Evolutionary conservation across 345 rosid genomes (phyloP).

Genomic region (Stellera chamaejasme): DNA sequence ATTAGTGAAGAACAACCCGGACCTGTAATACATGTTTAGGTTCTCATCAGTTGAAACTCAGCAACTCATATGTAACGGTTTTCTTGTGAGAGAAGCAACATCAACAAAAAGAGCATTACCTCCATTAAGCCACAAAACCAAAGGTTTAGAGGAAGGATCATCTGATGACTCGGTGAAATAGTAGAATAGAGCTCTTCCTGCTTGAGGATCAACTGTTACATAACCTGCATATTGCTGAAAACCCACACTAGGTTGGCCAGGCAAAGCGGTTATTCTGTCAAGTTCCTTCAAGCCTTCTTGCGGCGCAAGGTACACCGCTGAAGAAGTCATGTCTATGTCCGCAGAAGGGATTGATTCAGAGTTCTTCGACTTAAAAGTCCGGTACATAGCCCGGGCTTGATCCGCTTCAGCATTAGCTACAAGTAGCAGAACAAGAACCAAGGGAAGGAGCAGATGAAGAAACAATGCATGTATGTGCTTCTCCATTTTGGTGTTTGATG

Average conservation of each 20-base stretch:
- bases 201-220: slow-evolving; percentile 14
- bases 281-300: slow-evolving; percentile 3
- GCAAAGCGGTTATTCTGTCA: slow-evolving; percentile 2
- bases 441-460: no score
- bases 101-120: slow-evolving; percentile 11
- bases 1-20: slow-evolving; percentile 50
- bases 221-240: slow-evolving; percentile 18
- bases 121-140: slow-evolving; percentile 21
- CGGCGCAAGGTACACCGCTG: no score
- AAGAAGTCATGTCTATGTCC: background rate
- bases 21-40: slow-evolving; percentile 17
- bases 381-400: no score
- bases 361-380: no score
- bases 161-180: slow-evolving; percentile 21
- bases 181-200: slow-evolving; percentile 9
- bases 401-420: no score
- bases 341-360: no score
- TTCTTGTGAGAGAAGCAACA: background rate
- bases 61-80: background rate
- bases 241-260: slow-evolving; percentile 15
- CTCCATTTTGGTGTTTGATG: no score
- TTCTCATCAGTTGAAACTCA: background rate
- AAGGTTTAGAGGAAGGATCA: slow-evolving; percentile 30
- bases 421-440: no score
- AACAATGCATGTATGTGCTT: no score